Conservation (phyloP, 208 protist species). For the Acanthamoeba sp. region DNA sequence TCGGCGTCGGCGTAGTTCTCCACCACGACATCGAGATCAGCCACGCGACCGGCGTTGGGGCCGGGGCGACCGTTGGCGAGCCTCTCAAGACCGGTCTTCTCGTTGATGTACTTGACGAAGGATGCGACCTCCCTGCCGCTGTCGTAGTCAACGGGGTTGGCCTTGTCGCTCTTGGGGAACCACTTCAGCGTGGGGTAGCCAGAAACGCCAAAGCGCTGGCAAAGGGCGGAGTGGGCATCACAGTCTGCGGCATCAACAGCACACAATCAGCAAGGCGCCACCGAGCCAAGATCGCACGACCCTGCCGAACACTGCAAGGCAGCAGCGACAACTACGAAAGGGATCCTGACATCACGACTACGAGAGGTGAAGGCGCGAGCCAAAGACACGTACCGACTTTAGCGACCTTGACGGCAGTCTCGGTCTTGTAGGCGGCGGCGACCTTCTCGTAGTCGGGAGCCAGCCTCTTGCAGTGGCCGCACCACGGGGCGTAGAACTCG, state of each 20-base stretch:
- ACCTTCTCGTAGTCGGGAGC: conserved; percentile 86
- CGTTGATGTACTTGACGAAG: conserved; percentile 76
- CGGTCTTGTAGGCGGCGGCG: not conserved
- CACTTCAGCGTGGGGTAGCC: conserved; percentile 51
- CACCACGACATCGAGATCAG: conserved; percentile 71
- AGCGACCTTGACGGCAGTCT: not conserved
- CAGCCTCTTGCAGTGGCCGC: conserved; percentile 96
- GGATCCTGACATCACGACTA: too few species aligned
- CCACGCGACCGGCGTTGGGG: conserved; percentile 74
- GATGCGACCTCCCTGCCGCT: not conserved
- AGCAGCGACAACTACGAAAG: too few species aligned
- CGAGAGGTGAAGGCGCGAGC: too few species aligned
- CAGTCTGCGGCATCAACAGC: conserved; percentile 14
- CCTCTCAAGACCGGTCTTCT: conserved; percentile 53
- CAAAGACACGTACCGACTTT: not conserved
- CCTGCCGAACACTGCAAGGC: too few species aligned
- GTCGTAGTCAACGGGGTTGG: not conserved
- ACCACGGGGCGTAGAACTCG: conserved; percentile 98
- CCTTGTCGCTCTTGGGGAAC: not conserved
- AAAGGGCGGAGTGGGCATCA: conserved; percentile 71
- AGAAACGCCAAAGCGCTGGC: not conserved
- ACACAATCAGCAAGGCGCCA: not conserved
- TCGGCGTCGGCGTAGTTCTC: conserved; percentile 60
- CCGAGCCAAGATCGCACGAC: too few species aligned
- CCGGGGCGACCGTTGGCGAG: conserved; percentile 60